A percentile compares a stretch with the other conserved stretches of the same genome.
Evolutionary conservation across 768 basidiomycete genomes (phyloP).

Genomic region (Tricholoma hemisulphureum): DNA sequence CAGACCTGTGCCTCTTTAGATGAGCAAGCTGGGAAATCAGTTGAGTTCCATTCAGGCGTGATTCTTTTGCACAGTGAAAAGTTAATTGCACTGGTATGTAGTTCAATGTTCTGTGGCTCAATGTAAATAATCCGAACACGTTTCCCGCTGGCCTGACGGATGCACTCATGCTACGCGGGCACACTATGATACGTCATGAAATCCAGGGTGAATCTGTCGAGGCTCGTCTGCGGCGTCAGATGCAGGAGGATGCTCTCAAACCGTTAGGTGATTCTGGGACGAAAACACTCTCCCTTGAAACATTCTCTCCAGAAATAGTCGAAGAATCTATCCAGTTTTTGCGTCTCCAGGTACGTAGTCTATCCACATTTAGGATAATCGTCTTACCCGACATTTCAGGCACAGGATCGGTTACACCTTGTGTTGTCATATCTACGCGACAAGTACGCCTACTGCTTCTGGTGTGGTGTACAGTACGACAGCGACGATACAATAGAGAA

Average conservation of each 20-base stretch:
- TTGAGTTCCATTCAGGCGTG: conserved; percentile 21
- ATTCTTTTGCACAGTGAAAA: conserved; percentile 3
- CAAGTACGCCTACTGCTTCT: conserved; percentile 78
- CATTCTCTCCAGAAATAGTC: conserved; percentile 53
- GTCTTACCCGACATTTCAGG: conserved; percentile 41
- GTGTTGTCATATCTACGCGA: conserved; percentile 74
- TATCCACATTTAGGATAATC: conserved; percentile 1
- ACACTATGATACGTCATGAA: conserved; percentile 20
- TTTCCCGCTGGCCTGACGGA: conserved; percentile 68
- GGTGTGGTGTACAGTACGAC: conserved; percentile 81
- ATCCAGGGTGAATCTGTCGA: conserved; percentile 35
- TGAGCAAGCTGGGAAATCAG: conserved; percentile 66
- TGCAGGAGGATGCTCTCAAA: conserved; percentile 70
- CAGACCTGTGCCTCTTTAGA: conserved; percentile 75
- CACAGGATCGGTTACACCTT: conserved; percentile 63
- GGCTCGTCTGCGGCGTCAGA: conserved; percentile 65
- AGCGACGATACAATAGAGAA: conserved; percentile 54
- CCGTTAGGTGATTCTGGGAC: conserved; percentile 45
- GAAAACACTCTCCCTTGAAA: conserved; percentile 23
- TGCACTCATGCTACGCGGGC: conserved; percentile 44
- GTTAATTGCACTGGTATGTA: conserved; percentile 27
- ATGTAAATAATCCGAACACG: conserved; percentile 60
- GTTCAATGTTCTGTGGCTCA: conserved; percentile 84
- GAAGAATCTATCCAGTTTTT: conserved; percentile 70
- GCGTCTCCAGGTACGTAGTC: conserved; percentile 54